Conservation (phyloP, 257 asterid species). For the Nicotiana tomentosiformis region DNA sequence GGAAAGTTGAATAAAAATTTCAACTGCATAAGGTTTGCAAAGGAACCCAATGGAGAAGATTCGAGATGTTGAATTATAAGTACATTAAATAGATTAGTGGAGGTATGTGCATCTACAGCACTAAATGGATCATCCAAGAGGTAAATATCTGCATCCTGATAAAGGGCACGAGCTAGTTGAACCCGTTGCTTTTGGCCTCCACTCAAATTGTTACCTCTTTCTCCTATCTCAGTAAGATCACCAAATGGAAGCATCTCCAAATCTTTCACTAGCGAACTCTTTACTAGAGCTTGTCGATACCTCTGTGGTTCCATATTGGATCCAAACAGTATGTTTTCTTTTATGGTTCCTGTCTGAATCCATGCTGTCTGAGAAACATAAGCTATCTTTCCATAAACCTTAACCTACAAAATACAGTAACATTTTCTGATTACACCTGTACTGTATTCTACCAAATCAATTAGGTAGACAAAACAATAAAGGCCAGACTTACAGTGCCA, state of each 20-base stretch:
- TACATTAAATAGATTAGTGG: slow-evolving; percentile 70
- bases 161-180: slow-evolving; percentile 94
- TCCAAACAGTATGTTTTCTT: slow-evolving; percentile 80
- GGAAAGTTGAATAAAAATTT: neutral
- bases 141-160: slow-evolving; percentile 79
- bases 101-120: slow-evolving; percentile 93
- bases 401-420: slow-evolving; percentile 37
- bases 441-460: neutral
- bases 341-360: slow-evolving; percentile 91
- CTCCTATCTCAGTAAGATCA: slow-evolving; percentile 95
- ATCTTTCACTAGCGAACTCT: slow-evolving; percentile 72
- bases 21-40: neutral
- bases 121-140: slow-evolving; percentile 92
- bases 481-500: slow-evolving; percentile 62
- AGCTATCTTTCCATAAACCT: slow-evolving; percentile 64
- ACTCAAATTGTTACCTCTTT: slow-evolving; percentile 91
- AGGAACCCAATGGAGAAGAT: neutral
- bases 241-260: slow-evolving; percentile 80
- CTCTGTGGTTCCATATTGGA: slow-evolving; percentile 48
- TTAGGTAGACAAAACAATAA: neutral
- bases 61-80: neutral
- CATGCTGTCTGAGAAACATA: slow-evolving; percentile 95
- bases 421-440: neutral
- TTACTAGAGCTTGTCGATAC: slow-evolving; percentile 61
- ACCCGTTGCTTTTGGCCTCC: slow-evolving; percentile 92